These are phyloP conservation scores for Ascochyta viciae-villosae DNA, from an alignment of 2,329 filamentous ascomycete species.

Conservation along the genomic window DNA sequence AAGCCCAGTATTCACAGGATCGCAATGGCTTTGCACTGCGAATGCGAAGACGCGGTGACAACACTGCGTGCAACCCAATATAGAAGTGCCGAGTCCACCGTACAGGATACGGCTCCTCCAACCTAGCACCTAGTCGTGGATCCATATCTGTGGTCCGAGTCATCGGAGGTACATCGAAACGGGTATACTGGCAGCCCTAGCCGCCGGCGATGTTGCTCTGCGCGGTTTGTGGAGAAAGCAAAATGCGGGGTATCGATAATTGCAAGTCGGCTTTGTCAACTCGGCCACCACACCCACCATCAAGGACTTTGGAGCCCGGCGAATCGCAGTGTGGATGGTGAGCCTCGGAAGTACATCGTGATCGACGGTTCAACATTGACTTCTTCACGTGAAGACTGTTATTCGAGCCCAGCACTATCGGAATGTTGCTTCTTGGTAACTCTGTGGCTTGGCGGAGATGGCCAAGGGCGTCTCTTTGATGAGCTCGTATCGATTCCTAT, in stretches of 20 bases:
- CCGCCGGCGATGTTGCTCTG: slow-evolving; percentile 9
- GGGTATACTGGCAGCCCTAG: slow-evolving; percentile 12
- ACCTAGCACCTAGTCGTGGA: background rate
- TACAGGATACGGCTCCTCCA: slow-evolving; percentile 11
- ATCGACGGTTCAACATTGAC: background rate
- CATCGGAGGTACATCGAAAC: slow-evolving; percentile 15
- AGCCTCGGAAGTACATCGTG: slow-evolving; percentile 9
- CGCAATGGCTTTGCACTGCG: background rate
- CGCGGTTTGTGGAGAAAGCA: slow-evolving; percentile 11
- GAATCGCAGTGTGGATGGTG: background rate
- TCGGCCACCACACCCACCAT: slow-evolving; percentile 8
- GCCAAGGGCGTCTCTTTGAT: background rate
- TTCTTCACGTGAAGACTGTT: slow-evolving; percentile 11
- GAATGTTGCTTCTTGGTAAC: background rate
- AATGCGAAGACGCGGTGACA: slow-evolving; percentile 5
- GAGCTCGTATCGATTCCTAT: background rate
- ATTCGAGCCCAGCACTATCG: slow-evolving; percentile 2
- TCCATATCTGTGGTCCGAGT: background rate
- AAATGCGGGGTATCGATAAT: slow-evolving; percentile 19
- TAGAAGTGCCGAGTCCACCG: slow-evolving; percentile 12
- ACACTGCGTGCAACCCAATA: slow-evolving; percentile 4
- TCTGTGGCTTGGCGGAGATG: background rate
- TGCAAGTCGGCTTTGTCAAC: slow-evolving; percentile 9
- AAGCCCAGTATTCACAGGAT: background rate
- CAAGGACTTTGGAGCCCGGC: background rate